Conservation (phyloP, 805 yeast species). For the Limtongia smithiae region DNA sequence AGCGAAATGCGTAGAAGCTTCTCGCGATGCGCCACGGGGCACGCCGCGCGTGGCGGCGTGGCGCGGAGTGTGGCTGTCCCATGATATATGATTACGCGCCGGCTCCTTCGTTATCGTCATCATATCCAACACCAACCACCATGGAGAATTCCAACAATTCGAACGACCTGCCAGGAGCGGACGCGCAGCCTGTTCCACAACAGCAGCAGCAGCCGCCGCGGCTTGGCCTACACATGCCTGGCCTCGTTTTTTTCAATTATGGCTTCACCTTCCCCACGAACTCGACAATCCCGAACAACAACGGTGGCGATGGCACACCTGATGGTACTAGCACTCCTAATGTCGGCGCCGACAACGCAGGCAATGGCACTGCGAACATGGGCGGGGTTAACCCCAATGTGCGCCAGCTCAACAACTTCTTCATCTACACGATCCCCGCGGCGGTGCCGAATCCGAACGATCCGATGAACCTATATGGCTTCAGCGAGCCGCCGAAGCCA, state of each 20-base stretch:
- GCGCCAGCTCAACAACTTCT: constrained; percentile 7
- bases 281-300: neutral
- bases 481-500: constrained; percentile 26
- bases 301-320: neutral
- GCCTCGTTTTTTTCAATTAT: constrained; percentile 22
- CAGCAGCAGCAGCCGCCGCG: neutral
- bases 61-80: neutral
- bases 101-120: no score
- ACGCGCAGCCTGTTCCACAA: neutral
- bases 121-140: no score
- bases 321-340: constrained; percentile 7
- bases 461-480: no score
- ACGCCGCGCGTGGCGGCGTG: constrained; percentile 6
- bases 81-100: neutral
- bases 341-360: constrained; percentile 18
- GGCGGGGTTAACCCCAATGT: no score
- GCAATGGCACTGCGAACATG: constrained; percentile 2
- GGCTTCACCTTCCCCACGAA: constrained; percentile 16
- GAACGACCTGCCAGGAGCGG: neutral
- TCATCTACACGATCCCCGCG: neutral
- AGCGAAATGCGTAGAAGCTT: constrained; percentile 5
- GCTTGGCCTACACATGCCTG: neutral
- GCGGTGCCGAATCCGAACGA: constrained; percentile 1
- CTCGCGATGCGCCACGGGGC: constrained; percentile 4
- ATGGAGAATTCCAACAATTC: neutral